These are phyloP conservation scores for Cenococcum geophilum DNA, from an alignment of 495 filamentous ascomycete species.

Conservation along the genomic window DNA sequence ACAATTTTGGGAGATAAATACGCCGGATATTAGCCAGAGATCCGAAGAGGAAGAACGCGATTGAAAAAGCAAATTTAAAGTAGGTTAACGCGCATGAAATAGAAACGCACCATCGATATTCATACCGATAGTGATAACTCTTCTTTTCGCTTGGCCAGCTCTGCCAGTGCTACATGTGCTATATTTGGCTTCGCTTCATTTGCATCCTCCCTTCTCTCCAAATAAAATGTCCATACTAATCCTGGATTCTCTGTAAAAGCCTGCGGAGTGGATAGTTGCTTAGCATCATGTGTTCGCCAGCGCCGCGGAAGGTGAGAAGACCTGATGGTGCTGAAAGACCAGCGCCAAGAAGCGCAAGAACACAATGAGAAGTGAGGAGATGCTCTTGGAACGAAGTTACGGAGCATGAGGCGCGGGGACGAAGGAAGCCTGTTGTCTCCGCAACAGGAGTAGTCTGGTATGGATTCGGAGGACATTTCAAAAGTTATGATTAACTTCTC, in stretches of 20 bases:
- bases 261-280: slow-evolving; percentile 9
- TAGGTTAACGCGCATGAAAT: neutral
- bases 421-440: no score
- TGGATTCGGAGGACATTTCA: no score
- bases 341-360: slow-evolving; percentile 24
- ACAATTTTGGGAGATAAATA: no score
- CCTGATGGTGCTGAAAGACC: slow-evolving; percentile 24
- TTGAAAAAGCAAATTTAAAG: no score
- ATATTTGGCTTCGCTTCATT: slow-evolving; percentile 21
- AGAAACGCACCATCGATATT: slow-evolving; percentile 18
- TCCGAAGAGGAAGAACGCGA: no score
- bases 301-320: slow-evolving; percentile 23
- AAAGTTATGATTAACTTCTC: no score
- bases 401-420: no score
- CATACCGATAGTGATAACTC: slow-evolving; percentile 17
- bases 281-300: slow-evolving; percentile 18
- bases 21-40: no score
- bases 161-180: slow-evolving; percentile 15
- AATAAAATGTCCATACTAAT: slow-evolving; percentile 24
- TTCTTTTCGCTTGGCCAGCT: slow-evolving; percentile 15
- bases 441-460: no score
- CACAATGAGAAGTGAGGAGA: slow-evolving; percentile 10
- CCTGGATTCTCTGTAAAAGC: slow-evolving; percentile 18
- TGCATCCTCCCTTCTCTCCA: slow-evolving; percentile 13
- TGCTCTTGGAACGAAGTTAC: neutral